Base-by-base conservation (phyloP, 495 filamentous ascomycete species). In the Lophiostoma macrostomum region DNA sequence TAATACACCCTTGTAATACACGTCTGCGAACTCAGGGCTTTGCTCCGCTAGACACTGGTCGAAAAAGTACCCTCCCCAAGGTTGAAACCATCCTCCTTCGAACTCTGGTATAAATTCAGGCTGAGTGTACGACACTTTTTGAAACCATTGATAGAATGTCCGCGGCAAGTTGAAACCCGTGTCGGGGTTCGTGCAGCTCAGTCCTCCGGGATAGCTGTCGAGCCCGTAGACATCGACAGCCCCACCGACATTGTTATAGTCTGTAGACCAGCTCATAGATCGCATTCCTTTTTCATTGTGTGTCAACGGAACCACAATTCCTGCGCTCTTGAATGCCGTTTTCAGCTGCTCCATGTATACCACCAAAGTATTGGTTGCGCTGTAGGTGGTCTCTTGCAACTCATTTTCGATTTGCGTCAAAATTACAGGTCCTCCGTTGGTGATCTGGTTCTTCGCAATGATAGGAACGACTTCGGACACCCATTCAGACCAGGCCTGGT, bases 1-100 rank as follows among this genome's bases (percentile, higher is more conserved):
- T 47, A 81, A 71, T 37, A 80, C 76, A 46, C 77, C 74, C 60
- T 80, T 80, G 60, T 80, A 83, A 45, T 74, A 81, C 2, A 80
- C 71, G 60, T 79, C 76, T 7, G 73, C 70, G 60, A 77, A 80
- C 44, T 71, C 71, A 5, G 76, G 76, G 14, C 71, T 73, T 30
- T 73, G 71, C 47, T 78, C 70, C 18, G 75, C 54, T 25, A 63
- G 24, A 56, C 78, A 75, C 20, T 61, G 48, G 48, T 77, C 76
- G 52, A 75, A 79, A 52, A 73, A 73, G 5, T 66, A 67, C 1
- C 74, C 76, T 28, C 76, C 76, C 77, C 78, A 82, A 12, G 74
- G 68, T 23, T 73, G 68, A 56, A 80, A 79, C 42, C 65, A 76
- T 2, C 78, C 79, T 5, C 72, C 77, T 53, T 80, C 73, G 35